Conservation (phyloP, 2,329 filamentous ascomycete species). For the Colletotrichum phormii region DNA sequence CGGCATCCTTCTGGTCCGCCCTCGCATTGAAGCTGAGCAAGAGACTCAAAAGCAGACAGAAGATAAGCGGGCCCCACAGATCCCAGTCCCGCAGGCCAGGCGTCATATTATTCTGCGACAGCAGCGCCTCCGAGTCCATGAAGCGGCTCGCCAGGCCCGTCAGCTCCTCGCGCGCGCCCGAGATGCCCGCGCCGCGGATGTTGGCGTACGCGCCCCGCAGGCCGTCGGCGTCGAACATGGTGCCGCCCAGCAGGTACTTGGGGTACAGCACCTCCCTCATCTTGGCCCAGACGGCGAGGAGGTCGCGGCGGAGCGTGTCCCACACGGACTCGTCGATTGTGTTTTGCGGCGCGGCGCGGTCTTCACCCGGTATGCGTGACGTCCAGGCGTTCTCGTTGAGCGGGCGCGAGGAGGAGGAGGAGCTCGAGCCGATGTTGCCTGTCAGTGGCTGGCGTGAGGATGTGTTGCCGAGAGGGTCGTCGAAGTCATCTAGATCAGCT, state of each 20-base stretch:
- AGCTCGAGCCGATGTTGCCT: conserved; percentile 79
- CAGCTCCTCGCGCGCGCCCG: conserved; percentile 71
- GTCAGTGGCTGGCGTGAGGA: conserved; percentile 84
- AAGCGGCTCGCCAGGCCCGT: conserved; percentile 70
- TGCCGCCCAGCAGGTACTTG: conserved; percentile 85
- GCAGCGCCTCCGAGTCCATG: conserved; percentile 71
- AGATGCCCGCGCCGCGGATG: conserved; percentile 67
- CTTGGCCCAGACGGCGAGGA: conserved; percentile 96
- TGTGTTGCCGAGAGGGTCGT: conserved; percentile 79
- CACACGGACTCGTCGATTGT: conserved; percentile 98
- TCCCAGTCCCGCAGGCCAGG: conserved; percentile 96
- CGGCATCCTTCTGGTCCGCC: conserved; percentile 83
- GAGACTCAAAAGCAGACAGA: conserved; percentile 89
- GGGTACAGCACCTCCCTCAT: conserved; percentile 97
- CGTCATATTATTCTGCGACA: conserved; percentile 79
- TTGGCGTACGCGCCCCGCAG: conserved; percentile 72
- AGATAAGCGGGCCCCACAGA: conserved; percentile 95
- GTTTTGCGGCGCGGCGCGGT: conserved; percentile 87
- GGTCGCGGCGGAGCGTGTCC: conserved; percentile 93
- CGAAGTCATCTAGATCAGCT: conserved; percentile 92
- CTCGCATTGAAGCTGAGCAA: conserved; percentile 87
- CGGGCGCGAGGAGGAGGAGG: conserved; percentile 64
- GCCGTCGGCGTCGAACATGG: conserved; percentile 69
- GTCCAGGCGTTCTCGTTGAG: conserved; percentile 87
- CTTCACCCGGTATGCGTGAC: conserved; percentile 90